These are phyloP conservation scores for Jatropha multifida DNA, from an alignment of 441 rosid genomes.

Conservation along the genomic window DNA sequence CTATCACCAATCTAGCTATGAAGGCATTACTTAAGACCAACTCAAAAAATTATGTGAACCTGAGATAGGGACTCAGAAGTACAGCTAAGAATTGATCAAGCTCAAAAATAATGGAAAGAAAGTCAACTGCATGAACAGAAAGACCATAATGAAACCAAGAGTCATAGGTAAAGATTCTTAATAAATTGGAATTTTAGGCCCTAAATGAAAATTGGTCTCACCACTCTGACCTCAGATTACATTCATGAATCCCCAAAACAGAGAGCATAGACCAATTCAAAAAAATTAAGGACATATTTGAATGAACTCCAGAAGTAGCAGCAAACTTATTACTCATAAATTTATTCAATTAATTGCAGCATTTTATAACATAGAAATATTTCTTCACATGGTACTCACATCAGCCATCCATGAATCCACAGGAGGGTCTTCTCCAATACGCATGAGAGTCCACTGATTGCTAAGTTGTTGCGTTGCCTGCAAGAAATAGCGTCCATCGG, in stretches of 20 bases:
- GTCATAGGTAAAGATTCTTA: background rate
- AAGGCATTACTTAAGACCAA: background rate
- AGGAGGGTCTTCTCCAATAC: constrained; percentile 85
- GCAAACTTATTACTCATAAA: background rate
- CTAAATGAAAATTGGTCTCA: background rate
- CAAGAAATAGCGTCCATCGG: constrained; percentile 90
- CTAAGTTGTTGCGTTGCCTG: constrained; percentile 85
- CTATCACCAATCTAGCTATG: background rate
- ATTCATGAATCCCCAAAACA: background rate
- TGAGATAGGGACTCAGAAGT: background rate
- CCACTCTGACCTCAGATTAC: background rate
- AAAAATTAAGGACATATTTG: background rate
- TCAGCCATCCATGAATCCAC: constrained; percentile 82
- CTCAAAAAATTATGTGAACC: constrained; percentile 4
- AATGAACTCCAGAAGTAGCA: background rate
- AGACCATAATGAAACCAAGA: background rate
- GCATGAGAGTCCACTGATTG: constrained; percentile 85
- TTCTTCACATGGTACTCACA: constrained; percentile 40
- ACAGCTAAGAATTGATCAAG: background rate
- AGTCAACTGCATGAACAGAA: background rate
- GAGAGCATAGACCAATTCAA: background rate
- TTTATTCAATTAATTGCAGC: background rate
- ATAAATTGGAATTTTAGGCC: background rate
- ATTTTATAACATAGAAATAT: background rate
- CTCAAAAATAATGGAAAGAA: too few species aligned